Evolutionary conservation across 306 rosid species (phyloP), one percentile per base, ranked within the genome.

Genomic region (Purshia tridentata): DNA sequence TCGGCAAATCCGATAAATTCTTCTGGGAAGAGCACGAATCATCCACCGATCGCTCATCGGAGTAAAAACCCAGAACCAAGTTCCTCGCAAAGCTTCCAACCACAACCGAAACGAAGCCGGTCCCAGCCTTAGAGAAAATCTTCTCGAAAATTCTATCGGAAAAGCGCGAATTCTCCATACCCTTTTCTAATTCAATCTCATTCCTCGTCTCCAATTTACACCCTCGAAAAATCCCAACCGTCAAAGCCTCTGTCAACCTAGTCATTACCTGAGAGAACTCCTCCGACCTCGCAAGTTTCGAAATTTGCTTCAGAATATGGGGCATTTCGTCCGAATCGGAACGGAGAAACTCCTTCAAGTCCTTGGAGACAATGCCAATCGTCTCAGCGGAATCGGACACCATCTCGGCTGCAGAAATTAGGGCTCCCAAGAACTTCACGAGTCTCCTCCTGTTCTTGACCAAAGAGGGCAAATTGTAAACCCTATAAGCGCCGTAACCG

Each of bases 51-150:
- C 67, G 81, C 56, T 72, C 77, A 50, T 52, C 18, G 3, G 84
- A 76, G 74, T 39, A 72, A 69, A 82, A 85, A 5, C 91, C 97
- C 87, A 87, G 16, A 74, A 94, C 92, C 86, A 91, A 67, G 67
- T 94, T 94, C 85, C 78, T 87, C 0, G 96, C 99, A 72, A 94
- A 94, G 82, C 96, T 94, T 49, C 99, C 99, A n/a, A 89, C 96
- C 67, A 94, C 90, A 63, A 85, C 92, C 10, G 97, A 91, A 42
- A 44, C 88, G 49, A 94, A 94, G 48, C 99, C 95, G 1, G 95
- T 81, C 66, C 99, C 99, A 4, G 96, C 88, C 40, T 81, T 80
- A 11, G 97, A 89, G 75, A 85, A 82, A 45, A 88, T 79, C 76
- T 65, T 82, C 44, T 91, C 97, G 67, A 88, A 22, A 13, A 81